Conservation (phyloP, 2,329 filamentous ascomycete genomes). For the Colletotrichum caudatum region DNA sequence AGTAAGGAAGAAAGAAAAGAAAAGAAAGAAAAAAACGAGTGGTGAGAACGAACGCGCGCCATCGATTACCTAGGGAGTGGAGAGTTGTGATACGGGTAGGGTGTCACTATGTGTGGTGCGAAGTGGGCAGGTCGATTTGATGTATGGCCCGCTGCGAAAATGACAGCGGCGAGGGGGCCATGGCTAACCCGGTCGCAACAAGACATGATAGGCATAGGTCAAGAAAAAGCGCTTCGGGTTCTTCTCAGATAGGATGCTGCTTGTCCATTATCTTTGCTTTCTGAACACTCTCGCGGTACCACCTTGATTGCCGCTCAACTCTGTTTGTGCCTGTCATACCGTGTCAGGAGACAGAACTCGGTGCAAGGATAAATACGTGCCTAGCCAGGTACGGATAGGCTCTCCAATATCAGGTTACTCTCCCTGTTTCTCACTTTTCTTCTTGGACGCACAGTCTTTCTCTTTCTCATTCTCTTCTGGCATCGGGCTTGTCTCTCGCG, state of each 20-base stretch:
- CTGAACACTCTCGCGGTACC: not conserved
- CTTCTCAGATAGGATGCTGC: constrained; percentile 13
- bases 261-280: not conserved
- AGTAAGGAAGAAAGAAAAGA: not conserved
- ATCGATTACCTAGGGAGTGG: constrained; percentile 35
- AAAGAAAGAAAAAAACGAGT: constrained; percentile 28
- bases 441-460: not conserved
- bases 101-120: constrained; percentile 40
- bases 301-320: constrained; percentile 11
- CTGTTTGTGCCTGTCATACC: not conserved
- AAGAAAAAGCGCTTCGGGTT: constrained; percentile 5
- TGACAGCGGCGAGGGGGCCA: constrained; percentile 28
- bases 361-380: not conserved
- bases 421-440: not conserved
- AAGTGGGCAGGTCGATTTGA: constrained; percentile 35
- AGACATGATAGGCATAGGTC: constrained; percentile 21
- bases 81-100: constrained; percentile 41
- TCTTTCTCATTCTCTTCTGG: not conserved
- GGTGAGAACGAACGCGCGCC: constrained; percentile 35
- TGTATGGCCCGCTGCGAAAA: constrained; percentile 21
- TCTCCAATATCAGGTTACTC: not conserved
- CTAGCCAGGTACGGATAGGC: not conserved
- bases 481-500: constrained; percentile 5
- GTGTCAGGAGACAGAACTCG: not conserved
- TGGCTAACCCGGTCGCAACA: constrained; percentile 12